Evolutionary conservation across 805 yeast species (phyloP), one percentile per base, ranked within the genome.

Genomic region (Pichia exigua): DNA sequence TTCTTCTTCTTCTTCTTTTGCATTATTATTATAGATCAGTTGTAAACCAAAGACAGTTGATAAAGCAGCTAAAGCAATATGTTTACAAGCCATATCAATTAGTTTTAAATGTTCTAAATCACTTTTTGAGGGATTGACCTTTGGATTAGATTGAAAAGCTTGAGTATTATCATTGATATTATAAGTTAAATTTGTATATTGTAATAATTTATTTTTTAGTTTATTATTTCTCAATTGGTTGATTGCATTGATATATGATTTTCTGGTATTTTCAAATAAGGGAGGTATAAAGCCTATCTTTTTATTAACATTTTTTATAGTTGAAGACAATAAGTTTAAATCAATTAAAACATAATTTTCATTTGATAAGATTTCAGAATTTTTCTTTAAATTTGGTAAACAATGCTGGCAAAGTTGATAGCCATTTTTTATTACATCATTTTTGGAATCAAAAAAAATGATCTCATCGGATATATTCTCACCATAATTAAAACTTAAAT

Each of bases 1-100:
- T 11, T 26, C 32, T 7, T 7, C 7, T 8, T n/a, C 44, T 3
- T 26, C 32, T 10, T 42, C n/a, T 7, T 27, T 32, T 6, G 32
- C 26, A 15, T 21, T 21, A 26, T 24, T 47, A 22, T 45, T 22
- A 39, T 32, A 38, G 21, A 48, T n/a, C n/a, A 52, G 43, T 11
- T 42, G 35, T 13, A 53, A 32, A 12, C 54, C 58, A 15, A 50
- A 53, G 10, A 51, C 8, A 0, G 67, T 64, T 1, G 69, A 62
- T 15, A 61, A 45, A 2, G 94, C 95, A 32, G 94, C 94, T 42
- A 83, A 71, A 1, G 92, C 90, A 61, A 87, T 82, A 65, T 86
- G 91, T 50, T 92, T 80, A 62, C 95, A 87, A 1, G 95, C 94
- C 59, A 82, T 77, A 62, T 82, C 86, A 22, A 84, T 87, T 45